Base-by-base conservation (phyloP, 306 rosid genomes). In the Pyrus pyrifolia region DNA sequence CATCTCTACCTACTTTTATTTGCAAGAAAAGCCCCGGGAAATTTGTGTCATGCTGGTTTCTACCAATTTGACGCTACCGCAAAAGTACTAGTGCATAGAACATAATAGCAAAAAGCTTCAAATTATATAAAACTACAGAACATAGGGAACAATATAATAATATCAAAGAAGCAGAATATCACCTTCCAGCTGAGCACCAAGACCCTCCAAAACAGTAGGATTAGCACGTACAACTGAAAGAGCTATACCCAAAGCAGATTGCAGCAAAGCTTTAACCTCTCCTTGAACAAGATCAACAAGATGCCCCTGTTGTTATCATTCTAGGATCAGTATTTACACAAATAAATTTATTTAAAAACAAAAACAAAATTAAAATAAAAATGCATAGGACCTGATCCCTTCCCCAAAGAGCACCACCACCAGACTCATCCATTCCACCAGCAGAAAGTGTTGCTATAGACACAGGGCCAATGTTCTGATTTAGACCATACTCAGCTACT, bases 401-500 rank as follows among this genome's bases (percentile, higher is more conserved):
- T 84, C 99, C 97, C 92, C 91, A 91, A 73, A 91, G 85, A 82
- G 31, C 78, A 80, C 82, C 80, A 76, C 93, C 97, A 9, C 96
- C 97, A 65, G 98, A 92, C 38, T 95, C 98, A 3, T 92, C 98
- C 4, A 90, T 86, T 76, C 99, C 99, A 77, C 99, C 97, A 78
- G 86, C 84, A 75, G 90, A 84, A 65, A 95, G 93, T 13, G 93
- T 92, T 68, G 93, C 84, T 74, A 95, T 83, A 68, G 99, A 95
- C 58, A 95, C 86, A 59, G 99, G 99, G 75, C 99, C 99, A 58
- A 95, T 92, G 15, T 86, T 91, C 83, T 82, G 81, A 87, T 87
- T 95, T 65, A 95, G 96, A 78, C 99, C 99, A 89, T 92, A 95
- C 80, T 95, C 99, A 78, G 99, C 97, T 57, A 92, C 91, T 64